Evolutionary conservation across 345 rosid genomes (phyloP).

Genomic region (Murraya koenigii): DNA sequence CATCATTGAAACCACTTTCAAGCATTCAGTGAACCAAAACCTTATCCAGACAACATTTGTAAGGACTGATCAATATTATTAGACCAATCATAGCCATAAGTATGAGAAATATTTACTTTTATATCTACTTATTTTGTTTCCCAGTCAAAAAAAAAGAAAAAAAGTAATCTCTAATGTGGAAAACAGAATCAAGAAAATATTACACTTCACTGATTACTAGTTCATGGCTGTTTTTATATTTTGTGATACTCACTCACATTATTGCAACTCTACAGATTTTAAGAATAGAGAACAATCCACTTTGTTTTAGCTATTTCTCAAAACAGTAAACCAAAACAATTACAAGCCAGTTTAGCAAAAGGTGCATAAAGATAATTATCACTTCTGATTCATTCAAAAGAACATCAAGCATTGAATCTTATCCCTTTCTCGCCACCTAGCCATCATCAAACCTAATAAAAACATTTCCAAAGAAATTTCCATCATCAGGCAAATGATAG

Average conservation of each 20-base stretch:
- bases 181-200: background rate
- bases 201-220: background rate
- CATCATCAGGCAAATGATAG: background rate
- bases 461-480: background rate
- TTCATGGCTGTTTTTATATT: background rate
- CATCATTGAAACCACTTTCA: conserved; percentile 7
- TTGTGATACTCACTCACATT: background rate
- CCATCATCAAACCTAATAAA: background rate
- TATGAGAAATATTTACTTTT: background rate
- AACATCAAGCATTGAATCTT: background rate
- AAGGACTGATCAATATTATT: background rate
- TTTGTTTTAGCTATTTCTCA: background rate
- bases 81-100: conserved; percentile 1
- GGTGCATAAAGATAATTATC: background rate
- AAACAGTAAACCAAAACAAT: background rate
- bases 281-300: background rate
- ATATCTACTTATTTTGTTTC: background rate
- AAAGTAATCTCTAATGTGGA: background rate
- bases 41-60: background rate
- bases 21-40: background rate
- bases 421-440: background rate
- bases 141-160: background rate
- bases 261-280: background rate
- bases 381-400: background rate
- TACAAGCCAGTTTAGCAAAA: background rate